phyloP scores from a whole-genome alignment of 345 rosid genomes.

The Barbarea vulgaris region DNA sequence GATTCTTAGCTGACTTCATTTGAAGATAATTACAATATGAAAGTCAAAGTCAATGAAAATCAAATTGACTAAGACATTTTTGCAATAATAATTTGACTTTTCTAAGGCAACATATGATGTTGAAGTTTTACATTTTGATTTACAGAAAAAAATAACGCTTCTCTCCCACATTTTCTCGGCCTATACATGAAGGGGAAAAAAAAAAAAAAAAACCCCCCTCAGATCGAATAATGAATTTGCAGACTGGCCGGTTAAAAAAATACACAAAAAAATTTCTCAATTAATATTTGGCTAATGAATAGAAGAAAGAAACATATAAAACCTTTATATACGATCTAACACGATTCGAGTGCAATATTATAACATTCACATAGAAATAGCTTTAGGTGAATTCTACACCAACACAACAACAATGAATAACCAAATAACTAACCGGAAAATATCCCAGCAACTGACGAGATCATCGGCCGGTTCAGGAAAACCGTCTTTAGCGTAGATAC shows the following conservation, averaged over 20 bases:
- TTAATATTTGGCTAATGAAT: too few relatives aligned
- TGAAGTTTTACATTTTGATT: neutral
- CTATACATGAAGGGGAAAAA: too few relatives aligned
- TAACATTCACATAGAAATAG: neutral
- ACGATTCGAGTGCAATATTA: neutral
- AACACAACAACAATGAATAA: neutral
- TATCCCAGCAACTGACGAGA: conserved; percentile 86
- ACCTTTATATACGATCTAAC: neutral
- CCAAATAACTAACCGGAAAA: conserved; percentile 70
- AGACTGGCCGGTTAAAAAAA: too few relatives aligned
- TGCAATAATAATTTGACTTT: conserved; percentile 5
- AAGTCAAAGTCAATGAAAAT: neutral
- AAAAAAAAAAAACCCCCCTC: too few relatives aligned
- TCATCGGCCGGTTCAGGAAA: conserved; percentile 75
- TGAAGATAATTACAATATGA: neutral
- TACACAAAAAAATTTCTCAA: too few relatives aligned
- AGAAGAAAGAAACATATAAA: too few relatives aligned
- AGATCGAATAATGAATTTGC: too few relatives aligned
- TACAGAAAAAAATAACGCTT: neutral
- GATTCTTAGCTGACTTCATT: neutral
- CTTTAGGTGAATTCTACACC: neutral
- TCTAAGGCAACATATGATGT: neutral
- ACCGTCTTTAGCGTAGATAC: conserved; percentile 78
- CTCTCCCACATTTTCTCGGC: conserved; percentile 18
- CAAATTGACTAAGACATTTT: neutral